Evolutionary conservation across 192 early-diverging fungal species (phyloP), one percentile per base, ranked within the genome.

Genomic region (Umbelopsis vinacea): DNA sequence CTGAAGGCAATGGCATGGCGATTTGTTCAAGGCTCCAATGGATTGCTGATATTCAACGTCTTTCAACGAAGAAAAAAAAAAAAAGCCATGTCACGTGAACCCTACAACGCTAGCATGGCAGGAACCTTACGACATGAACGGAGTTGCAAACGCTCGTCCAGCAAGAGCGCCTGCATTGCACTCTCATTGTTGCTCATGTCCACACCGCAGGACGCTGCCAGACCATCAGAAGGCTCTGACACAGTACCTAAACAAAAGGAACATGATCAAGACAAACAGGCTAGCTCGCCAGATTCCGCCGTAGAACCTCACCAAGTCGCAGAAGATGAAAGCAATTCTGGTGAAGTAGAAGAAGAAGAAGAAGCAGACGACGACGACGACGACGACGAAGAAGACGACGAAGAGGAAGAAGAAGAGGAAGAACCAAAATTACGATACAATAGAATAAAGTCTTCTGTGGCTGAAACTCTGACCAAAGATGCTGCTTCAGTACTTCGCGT

Each of bases 381-480:
- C 1, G 71, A 80, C 21, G 79, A 81, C 6, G 82, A 87, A 4
- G 79, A 87, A 6, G 48, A 69, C 0, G 81, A 82, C 8, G 73
- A 71, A 17, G 84, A 83, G 15, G 84, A 88, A 1, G 91, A 92
- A 14, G 91, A 93, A 8, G 95, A 97, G 35, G 93, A 94, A 38
- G 97, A 98, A 77, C 97, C 97, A 19, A 91, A 92, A 71, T 85
- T 98, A 43, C 91, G 93, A 68, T 98, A 97, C 81, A 88, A 94
- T 67, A 86, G 96, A 48, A 85, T 98, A 45, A 92, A 87, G 11
- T 87, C 90, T 7, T 89, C 88, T 15, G 81, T 96, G n/a, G 74
- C 80, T 17, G 91, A 93, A 11, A 79, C 95, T 60, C 85, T 99
- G 24, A 89, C 90, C 70, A 92, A 92, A 76, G 97, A 99, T 75